Percentiles rank a stretch among this genome's conserved stretches.
phyloP scores from a whole-genome alignment of 768 basidiomycete species.

The Mycena galericulata region DNA sequence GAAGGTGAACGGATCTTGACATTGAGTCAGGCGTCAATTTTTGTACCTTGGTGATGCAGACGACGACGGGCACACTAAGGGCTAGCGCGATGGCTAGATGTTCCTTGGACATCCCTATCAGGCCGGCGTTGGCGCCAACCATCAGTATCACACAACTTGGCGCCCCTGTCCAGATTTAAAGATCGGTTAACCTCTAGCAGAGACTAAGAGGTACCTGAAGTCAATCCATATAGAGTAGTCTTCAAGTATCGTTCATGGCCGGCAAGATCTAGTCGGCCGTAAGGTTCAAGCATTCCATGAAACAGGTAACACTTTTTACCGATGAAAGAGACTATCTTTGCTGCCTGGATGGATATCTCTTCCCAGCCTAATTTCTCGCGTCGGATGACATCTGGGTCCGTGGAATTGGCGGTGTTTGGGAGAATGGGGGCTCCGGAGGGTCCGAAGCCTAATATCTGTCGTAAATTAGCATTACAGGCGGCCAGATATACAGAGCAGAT shows the following conservation, averaged over 20 bases:
- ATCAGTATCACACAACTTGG: constrained; percentile 94
- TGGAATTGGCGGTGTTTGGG: constrained; percentile 67
- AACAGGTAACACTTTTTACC: constrained; percentile 56
- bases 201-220: constrained; percentile 63
- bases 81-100: constrained; percentile 96
- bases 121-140: constrained; percentile 94
- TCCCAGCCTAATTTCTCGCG: constrained; percentile 96
- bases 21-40: not conserved
- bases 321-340: constrained; percentile 95
- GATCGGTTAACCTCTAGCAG: not conserved
- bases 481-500: constrained; percentile 30
- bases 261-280: constrained; percentile 75
- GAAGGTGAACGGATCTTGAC: not conserved
- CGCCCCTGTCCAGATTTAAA: constrained; percentile 54
- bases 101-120: constrained; percentile 95
- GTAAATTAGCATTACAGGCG: constrained; percentile 2
- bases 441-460: constrained; percentile 89
- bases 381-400: constrained; percentile 73
- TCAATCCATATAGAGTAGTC: constrained; percentile 95
- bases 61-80: constrained; percentile 91
- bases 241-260: constrained; percentile 95
- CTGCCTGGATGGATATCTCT: constrained; percentile 87
- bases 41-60: constrained; percentile 91
- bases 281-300: not conserved
- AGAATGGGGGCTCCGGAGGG: constrained; percentile 83